A percentile compares a stretch with the other conserved stretches of the same genome.
Evolutionary conservation across 1,284 basidiomycete genomes (phyloP).

Genomic region (Cutaneotrichosporon cyanovorans): DNA sequence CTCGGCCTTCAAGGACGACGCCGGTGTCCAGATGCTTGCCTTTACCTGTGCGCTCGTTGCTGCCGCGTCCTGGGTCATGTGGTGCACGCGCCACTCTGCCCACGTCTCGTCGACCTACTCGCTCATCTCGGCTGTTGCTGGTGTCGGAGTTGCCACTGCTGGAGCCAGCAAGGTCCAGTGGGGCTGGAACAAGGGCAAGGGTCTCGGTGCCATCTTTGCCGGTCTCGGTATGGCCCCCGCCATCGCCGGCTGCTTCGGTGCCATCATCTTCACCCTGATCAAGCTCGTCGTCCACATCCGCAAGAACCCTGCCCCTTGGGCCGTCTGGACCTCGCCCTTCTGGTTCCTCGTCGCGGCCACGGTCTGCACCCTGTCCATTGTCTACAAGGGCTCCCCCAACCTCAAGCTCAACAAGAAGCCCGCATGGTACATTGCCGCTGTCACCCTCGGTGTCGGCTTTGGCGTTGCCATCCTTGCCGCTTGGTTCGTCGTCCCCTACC

Average conservation of each 20-base stretch:
- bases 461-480: conserved; percentile 41
- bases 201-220: conserved; percentile 47
- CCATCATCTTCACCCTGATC: conserved; percentile 46
- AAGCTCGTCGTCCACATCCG: conserved; percentile 45
- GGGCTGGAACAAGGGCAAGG: conserved; percentile 51
- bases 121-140: conserved; percentile 48
- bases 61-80: conserved; percentile 47
- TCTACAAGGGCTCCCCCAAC: conserved; percentile 48
- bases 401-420: conserved; percentile 45
- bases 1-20: conserved; percentile 45
- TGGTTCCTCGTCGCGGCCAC: conserved; percentile 46
- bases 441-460: conserved; percentile 44
- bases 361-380: conserved; percentile 42
- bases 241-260: conserved; percentile 44
- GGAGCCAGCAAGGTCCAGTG: conserved; percentile 46
- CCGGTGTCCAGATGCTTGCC: conserved; percentile 48
- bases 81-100: conserved; percentile 45
- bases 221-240: conserved; percentile 44
- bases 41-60: conserved; percentile 46
- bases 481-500: conserved; percentile 49
- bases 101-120: conserved; percentile 49
- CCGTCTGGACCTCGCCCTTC: conserved; percentile 45
- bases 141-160: conserved; percentile 49
- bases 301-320: conserved; percentile 41
- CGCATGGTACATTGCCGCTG: conserved; percentile 35